These are phyloP conservation scores for Candida tammaniensis DNA, from an alignment of 805 yeast genomes.

Conservation along the genomic window DNA sequence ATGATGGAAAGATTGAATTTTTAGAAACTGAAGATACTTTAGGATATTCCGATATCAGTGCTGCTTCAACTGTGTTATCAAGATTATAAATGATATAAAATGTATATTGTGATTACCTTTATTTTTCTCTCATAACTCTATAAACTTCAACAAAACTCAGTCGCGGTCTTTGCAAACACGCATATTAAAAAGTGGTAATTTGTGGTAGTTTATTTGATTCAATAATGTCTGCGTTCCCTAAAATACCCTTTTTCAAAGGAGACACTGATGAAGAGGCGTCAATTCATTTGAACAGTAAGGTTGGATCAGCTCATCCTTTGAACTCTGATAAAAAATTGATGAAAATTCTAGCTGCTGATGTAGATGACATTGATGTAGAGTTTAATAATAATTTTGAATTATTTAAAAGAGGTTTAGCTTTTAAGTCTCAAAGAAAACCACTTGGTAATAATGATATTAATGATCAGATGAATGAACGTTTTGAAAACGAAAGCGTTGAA, in stretches of 20 bases:
- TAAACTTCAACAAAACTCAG: neutral
- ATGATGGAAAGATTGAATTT: conserved; percentile 40
- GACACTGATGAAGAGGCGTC: conserved; percentile 44
- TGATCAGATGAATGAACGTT: neutral
- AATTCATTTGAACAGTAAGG: conserved; percentile 33
- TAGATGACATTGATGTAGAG: conserved; percentile 11
- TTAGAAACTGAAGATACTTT: conserved; percentile 26
- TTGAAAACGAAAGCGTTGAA: neutral
- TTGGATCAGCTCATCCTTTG: conserved; percentile 39
- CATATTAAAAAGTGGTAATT: too few relatives aligned
- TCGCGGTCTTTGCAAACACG: too few relatives aligned
- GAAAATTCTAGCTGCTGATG: conserved; percentile 16
- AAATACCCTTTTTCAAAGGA: conserved; percentile 34
- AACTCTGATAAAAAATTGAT: conserved; percentile 18
- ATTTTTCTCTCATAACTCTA: too few relatives aligned
- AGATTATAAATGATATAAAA: too few relatives aligned
- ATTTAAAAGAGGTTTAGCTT: conserved; percentile 14
- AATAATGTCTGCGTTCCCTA: conserved; percentile 31
- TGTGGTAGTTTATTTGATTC: too few relatives aligned
- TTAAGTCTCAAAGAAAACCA: neutral
- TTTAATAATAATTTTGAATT: conserved; percentile 18
- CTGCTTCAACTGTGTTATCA: conserved; percentile 23
- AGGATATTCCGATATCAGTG: conserved; percentile 23
- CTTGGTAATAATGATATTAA: neutral
- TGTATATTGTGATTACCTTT: too few relatives aligned